Evolutionary conservation across 495 filamentous ascomycete genomes (phyloP), one percentile per base, ranked within the genome.

Genomic region (Talaromyces nanjingensis): DNA sequence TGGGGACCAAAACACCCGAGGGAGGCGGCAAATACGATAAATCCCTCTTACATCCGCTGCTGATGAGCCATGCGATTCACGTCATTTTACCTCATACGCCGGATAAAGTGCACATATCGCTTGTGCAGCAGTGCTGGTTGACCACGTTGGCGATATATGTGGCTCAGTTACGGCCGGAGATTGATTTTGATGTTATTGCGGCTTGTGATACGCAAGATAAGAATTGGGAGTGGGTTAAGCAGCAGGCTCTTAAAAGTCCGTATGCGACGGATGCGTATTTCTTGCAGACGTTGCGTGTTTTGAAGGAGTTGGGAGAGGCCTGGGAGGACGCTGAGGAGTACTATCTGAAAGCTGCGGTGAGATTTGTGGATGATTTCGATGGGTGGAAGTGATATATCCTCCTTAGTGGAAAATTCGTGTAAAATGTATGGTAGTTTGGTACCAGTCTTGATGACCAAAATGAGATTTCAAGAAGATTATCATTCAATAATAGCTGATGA

Each of bases 51-150:
- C 91, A 97, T 67, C 66, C 91, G 11, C 77, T 98, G 33, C 96
- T 91, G 0, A 87, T 89, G 33, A 91, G 87, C 64, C 92, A 98
- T 71, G 94, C 94, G 0, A 86, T 96, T 6, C 84, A 94, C 1
- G 89, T 94, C 27, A 71, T 98, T 8, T 80, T 98, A 2, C 94
- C 94, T 0, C 70, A 90, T 6, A 80, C 96, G 14, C 93, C 92
- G 0, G 71, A 79, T 4, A 84, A 84, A 67, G 91, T 84, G 64
- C 92, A 94, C 65, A 70, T 91, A 42, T 77, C 77, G 18, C 75
- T 98, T 18, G 82, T 96, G 7, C 81, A 86, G 18, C 88, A 93
- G 70, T 96, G 96, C 90, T 97, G 91, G 92, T 75, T 98, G 4
- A 80, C 96, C 47, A 86, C 88, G 0, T 69, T 97, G 31, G 79